Base-by-base conservation (phyloP, 1,284 basidiomycete genomes). In the Tylopilus sp. region DNA sequence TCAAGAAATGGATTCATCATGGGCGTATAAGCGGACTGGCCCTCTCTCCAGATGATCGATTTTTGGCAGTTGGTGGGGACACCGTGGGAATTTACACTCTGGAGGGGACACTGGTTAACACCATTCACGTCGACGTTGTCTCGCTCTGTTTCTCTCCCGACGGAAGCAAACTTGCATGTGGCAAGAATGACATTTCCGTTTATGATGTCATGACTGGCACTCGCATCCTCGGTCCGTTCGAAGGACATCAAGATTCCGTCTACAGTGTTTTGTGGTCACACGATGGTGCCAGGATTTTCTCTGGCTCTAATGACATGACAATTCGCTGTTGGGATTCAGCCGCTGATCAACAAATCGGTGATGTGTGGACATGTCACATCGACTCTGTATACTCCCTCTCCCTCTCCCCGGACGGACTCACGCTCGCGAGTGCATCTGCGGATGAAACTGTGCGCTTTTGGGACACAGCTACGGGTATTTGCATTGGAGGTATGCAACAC, bases 361-460 rank as follows among this genome's bases (percentile, higher is more conserved):
- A 12, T n/a, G 47, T 10, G 24, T 49, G 47, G 47, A 10, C 47
- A 10, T 22, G n/a, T 49, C 47, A 49, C n/a, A 49, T 10, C 8
- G 9, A 24, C 47, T 49, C 22, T 8, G 13, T 49, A 12, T n/a
- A 5, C 3, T 49, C 47, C n/a, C 47, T 49, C 1, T 49, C 47
- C n/a, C 47, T 49, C 4, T 49, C 47, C 22, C 5, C 47, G 22
- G 47, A n/a, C n/a, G 47, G 41, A 22, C 24, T n/a, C 47, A 49
- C n/a, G 5, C 47, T 49, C n/a, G 47, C n/a, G 10, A 49, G 47
- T 22, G 56, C 38, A 9, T 68, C 67, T 4, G 22, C 6, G 3
- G 67, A 68, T 13, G 10, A 39, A 36, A 69, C 67, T 22, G 57
- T 68, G 24, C 59, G 62, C 54, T 53, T 69, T 18, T 69, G 67